phyloP scores from a whole-genome alignment of 371 early-diverging fungal species.

The Basidiobolus meristosporus region DNA sequence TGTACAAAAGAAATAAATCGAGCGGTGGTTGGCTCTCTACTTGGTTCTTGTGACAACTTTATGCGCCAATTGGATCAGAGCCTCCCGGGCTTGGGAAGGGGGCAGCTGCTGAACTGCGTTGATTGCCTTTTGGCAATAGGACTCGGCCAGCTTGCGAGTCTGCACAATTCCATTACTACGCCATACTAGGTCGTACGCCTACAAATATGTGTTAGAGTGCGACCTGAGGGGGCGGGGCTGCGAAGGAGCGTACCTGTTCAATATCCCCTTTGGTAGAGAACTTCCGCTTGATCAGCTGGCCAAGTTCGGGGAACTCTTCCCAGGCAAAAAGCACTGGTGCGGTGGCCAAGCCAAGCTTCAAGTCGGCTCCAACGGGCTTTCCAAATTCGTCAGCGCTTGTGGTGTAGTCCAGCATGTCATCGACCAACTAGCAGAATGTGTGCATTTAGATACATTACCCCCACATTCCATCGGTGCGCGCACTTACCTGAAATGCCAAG shows the following conservation, averaged over 20 bases:
- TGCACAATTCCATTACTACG: slow-evolving; percentile 43
- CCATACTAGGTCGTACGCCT: slow-evolving; percentile 48
- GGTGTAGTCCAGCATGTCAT: slow-evolving; percentile 86
- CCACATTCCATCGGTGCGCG: not conserved
- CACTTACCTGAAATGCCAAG: slow-evolving; percentile 73
- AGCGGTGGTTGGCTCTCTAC: too few species aligned
- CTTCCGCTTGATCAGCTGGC: slow-evolving; percentile 65
- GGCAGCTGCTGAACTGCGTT: slow-evolving; percentile 34
- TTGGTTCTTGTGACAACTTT: slow-evolving; percentile 21
- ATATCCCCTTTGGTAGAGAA: slow-evolving; percentile 48
- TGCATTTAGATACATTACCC: not conserved
- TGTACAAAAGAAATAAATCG: too few species aligned
- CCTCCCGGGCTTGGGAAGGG: slow-evolving; percentile 40
- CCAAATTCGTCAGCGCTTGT: slow-evolving; percentile 59
- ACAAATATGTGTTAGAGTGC: not conserved
- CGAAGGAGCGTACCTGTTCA: slow-evolving; percentile 16
- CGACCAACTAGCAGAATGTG: slow-evolving; percentile 36
- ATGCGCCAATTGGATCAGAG: slow-evolving; percentile 36
- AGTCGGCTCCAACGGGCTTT: slow-evolving; percentile 76
- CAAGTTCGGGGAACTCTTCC: slow-evolving; percentile 70
- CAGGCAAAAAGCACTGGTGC: slow-evolving; percentile 89
- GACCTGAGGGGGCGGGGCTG: not conserved
- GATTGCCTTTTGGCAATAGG: slow-evolving; percentile 32
- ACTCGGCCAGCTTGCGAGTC: slow-evolving; percentile 30
- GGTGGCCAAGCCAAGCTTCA: slow-evolving; percentile 73